These are phyloP conservation scores for Musa schizocarpa DNA, from an alignment of 176 grass and related monocot species.

Conservation along the genomic window DNA sequence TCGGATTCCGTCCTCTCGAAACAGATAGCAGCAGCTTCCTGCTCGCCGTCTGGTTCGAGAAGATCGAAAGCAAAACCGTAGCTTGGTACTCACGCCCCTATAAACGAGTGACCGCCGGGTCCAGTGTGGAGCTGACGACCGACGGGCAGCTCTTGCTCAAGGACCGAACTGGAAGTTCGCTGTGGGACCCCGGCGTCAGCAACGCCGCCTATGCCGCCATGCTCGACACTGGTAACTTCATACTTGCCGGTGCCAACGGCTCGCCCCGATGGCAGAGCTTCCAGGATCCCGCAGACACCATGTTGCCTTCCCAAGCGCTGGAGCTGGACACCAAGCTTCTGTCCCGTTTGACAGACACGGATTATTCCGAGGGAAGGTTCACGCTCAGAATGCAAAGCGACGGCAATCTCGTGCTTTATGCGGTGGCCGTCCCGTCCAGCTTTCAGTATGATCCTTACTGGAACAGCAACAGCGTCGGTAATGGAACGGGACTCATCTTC, in stretches of 20 bases:
- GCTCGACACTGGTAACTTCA: constrained; percentile 43
- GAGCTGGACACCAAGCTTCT: neutral
- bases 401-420: constrained; percentile 25
- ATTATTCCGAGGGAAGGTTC: constrained; percentile 40
- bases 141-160: constrained; percentile 21
- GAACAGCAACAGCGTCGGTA: constrained; percentile 3
- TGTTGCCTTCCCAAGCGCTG: constrained; percentile 34
- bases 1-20: constrained; percentile 11
- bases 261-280: constrained; percentile 32
- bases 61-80: constrained; percentile 23
- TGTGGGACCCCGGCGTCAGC: constrained; percentile 17
- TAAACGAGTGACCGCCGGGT: neutral
- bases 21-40: constrained; percentile 14
- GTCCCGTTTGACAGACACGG: constrained; percentile 23
- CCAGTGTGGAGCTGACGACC: constrained; percentile 25
- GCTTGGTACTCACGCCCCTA: constrained; percentile 35
- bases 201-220: constrained; percentile 28
- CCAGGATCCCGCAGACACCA: constrained; percentile 32
- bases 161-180: neutral
- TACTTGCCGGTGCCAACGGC: constrained; percentile 18
- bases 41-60: constrained; percentile 43
- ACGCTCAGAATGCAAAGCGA: neutral
- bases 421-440: constrained; percentile 8
- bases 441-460: constrained; percentile 27
- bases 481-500: constrained; percentile 30